Conservation (phyloP, 768 basidiomycete genomes). For the Dendrothele bispora region DNA sequence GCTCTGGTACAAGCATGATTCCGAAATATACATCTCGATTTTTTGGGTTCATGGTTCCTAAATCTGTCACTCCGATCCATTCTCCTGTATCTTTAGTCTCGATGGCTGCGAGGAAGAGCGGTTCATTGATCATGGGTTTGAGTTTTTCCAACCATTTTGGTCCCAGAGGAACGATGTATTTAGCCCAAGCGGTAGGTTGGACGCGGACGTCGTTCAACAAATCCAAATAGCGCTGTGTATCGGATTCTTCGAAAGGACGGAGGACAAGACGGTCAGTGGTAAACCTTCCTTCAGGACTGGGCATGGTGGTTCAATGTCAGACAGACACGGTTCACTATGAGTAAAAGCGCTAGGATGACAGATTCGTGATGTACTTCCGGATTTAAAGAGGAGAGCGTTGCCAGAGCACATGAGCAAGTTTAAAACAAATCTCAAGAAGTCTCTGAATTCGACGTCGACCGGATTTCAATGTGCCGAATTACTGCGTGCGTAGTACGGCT, state of each 20-base stretch:
- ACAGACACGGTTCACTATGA: no score
- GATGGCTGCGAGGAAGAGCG: conserved; percentile 28
- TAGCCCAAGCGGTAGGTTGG: conserved; percentile 15
- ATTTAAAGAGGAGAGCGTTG: no score
- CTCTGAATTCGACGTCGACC: no score
- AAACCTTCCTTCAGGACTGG: no score
- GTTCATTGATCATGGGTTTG: conserved; percentile 19
- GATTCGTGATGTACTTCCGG: no score
- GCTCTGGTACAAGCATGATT: conserved; percentile 27
- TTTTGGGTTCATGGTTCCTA: conserved; percentile 23
- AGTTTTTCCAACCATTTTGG: conserved; percentile 19
- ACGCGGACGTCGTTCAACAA: conserved; percentile 29
- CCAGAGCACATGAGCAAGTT: no score
- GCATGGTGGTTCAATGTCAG: no score
- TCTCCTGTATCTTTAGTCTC: conserved; percentile 26
- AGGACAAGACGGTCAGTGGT: conserved; percentile 31
- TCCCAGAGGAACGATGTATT: conserved; percentile 12
- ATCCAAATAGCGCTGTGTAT: conserved; percentile 23
- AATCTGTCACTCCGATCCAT: conserved; percentile 31
- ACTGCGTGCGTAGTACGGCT: no score
- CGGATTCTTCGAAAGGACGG: conserved; percentile 27
- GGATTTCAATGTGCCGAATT: no score
- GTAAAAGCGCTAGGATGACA: no score
- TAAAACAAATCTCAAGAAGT: no score
- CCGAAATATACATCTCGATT: conserved; percentile 31